Percentiles rank a stretch among this genome's conserved stretches.
Conservation (phyloP, 768 basidiomycete genomes). For the Lactifluus volemus region DNA sequence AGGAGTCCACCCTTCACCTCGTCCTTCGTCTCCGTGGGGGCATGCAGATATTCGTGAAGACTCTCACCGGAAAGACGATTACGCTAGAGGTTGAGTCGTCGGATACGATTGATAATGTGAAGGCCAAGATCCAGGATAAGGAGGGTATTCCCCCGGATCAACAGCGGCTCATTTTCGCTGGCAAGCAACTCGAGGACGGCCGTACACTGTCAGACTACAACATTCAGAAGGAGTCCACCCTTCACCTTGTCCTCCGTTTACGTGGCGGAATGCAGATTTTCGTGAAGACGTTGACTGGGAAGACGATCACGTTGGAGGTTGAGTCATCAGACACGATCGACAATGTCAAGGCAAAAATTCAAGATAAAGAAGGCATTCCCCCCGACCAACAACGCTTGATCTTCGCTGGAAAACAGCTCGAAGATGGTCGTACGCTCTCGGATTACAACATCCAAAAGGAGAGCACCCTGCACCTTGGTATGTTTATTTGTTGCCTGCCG, state of each 20-base stretch:
- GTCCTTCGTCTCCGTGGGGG: conserved; percentile 19
- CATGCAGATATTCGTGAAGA: conserved; percentile 20
- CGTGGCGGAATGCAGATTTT: conserved; percentile 19
- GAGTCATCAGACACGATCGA: conserved; percentile 19
- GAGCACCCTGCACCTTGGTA: conserved; percentile 19
- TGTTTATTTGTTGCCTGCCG: background rate
- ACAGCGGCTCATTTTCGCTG: conserved; percentile 17
- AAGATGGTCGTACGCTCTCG: conserved; percentile 18
- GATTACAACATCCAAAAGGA: conserved; percentile 19
- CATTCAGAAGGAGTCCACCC: conserved; percentile 18
- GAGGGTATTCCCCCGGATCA: conserved; percentile 19
- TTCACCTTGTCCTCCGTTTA: conserved; percentile 18
- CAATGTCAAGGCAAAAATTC: conserved; percentile 18
- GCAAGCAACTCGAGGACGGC: conserved; percentile 17
- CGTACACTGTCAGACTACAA: conserved; percentile 18
- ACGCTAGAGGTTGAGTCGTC: conserved; percentile 17
- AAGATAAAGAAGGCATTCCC: conserved; percentile 18
- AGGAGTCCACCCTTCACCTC: conserved; percentile 26
- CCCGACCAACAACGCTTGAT: conserved; percentile 19
- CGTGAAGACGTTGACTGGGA: conserved; percentile 16
- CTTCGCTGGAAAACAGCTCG: conserved; percentile 19
- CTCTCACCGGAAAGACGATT: conserved; percentile 17
- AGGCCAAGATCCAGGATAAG: conserved; percentile 19
- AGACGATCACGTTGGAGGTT: conserved; percentile 18
- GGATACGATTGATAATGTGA: conserved; percentile 19